These are phyloP conservation scores for Neurospora intermedia DNA, from an alignment of 495 filamentous ascomycete species.

Conservation along the genomic window DNA sequence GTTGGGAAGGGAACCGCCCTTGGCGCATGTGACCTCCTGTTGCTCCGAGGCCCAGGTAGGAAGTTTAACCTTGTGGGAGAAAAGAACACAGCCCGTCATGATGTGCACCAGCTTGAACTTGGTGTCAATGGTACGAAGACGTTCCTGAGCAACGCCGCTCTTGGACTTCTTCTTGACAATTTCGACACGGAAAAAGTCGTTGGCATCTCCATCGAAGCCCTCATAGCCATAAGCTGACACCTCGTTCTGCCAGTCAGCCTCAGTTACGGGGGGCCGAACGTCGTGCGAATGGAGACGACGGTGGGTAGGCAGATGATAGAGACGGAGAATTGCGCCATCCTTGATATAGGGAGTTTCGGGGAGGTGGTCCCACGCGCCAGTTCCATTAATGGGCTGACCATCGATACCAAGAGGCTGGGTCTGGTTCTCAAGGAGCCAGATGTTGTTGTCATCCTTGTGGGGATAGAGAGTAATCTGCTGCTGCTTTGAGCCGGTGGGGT, in stretches of 20 bases:
- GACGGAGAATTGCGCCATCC: conserved; percentile 66
- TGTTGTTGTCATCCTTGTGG: conserved; percentile 97
- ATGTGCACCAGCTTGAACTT: conserved; percentile 92
- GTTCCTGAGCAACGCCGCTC: conserved; percentile 65
- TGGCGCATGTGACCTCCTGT: conserved; percentile 97
- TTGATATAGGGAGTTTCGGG: conserved; percentile 56
- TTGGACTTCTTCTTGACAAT: conserved; percentile 88
- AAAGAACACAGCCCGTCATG: conserved; percentile 94
- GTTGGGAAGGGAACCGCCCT: conserved; percentile 84
- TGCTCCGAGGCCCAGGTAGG: conserved; percentile 96
- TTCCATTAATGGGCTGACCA: conserved; percentile 65
- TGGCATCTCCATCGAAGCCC: conserved; percentile 93
- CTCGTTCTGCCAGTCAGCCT: conserved; percentile 98
- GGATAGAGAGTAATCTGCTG: conserved; percentile 98
- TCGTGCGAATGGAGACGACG: conserved; percentile 94
- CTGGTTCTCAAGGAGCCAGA: conserved; percentile 88
- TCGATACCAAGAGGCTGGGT: conserved; percentile 75
- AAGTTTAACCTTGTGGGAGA: conserved; percentile 97
- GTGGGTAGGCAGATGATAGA: conserved; percentile 75
- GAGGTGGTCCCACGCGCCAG: conserved; percentile 70
- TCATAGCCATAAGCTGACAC: conserved; percentile 97
- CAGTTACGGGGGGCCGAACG: conserved; percentile 90
- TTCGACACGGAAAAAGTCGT: conserved; percentile 89
- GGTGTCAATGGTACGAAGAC: conserved; percentile 86
- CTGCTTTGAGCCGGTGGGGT: conserved; percentile 92